Base-by-base conservation (phyloP, 352 stramenopile genomes). In the Pythium biforme region DNA sequence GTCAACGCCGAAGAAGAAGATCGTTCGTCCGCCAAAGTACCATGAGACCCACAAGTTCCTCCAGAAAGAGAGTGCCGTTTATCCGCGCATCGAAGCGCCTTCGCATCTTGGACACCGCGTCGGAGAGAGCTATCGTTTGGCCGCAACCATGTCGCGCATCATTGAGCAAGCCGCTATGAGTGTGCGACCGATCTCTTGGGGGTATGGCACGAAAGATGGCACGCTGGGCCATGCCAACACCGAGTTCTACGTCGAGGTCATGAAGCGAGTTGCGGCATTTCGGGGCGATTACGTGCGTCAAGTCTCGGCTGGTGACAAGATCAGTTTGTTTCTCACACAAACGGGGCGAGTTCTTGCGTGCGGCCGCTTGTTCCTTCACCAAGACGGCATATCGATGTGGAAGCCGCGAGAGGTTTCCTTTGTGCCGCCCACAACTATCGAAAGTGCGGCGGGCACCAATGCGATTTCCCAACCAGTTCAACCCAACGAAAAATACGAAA, bases 251-350 rank as follows among this genome's bases (percentile, higher is more conserved):
- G 68, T 61, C 10, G 14, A 40, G 3, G 34, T 59, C 27, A 67
- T 81, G 39, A 83, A 81, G 51, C 25, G 40, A 7, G 41, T 89
- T 22, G 51, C 73, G 19, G 53, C 60, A 19, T 87, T 88, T 17
- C 70, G 76, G 4, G 68, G 64, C 1, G 40, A 70, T n/a, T 65
- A 72, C 17, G 34, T 86, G 55, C 60, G 70, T 22, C 68, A 69
- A 20, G 68, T 81, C 9, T 82, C 81, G 0, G 77, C 81, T 7
- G 81, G 81, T 25, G 69, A 86, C 48, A 72, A 75, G 3, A 48
- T 87, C 19, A 90, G 81, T 62, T 54, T 90, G 26, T 89, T 90
- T 56, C 77, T 89, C 23, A 83, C 55, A 73, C 73, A 79, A 37
- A 52, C 66, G 6, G 76, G 73, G 6, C 37, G 59, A 3, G 68